Conservation (phyloP, 1,139 yeast genomes). For the Taphrina wiesneri region DNA sequence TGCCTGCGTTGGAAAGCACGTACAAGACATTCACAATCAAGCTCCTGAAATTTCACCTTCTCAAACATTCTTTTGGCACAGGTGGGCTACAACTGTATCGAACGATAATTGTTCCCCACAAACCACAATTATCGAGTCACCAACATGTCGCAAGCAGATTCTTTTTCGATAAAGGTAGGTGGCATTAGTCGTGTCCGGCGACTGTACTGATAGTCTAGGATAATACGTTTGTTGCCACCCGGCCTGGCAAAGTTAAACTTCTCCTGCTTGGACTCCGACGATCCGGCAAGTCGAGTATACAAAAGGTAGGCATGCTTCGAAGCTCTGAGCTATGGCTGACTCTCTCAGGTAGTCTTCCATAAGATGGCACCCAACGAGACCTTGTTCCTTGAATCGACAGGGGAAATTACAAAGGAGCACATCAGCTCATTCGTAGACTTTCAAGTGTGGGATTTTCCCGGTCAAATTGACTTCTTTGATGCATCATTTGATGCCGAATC, state of each 20-base stretch:
- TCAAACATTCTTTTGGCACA: not conserved
- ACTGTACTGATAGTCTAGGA: not conserved
- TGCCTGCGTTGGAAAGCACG: too few relatives aligned
- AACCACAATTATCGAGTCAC: not conserved
- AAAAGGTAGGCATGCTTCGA: slow-evolving; percentile 20
- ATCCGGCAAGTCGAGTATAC: slow-evolving; percentile 38
- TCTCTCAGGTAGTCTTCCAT: slow-evolving; percentile 75
- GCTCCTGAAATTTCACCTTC: not conserved
- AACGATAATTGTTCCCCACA: not conserved
- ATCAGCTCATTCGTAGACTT: slow-evolving; percentile 76
- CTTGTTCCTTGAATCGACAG: slow-evolving; percentile 81
- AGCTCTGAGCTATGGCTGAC: not conserved
- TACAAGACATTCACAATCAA: too few relatives aligned
- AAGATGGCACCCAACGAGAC: slow-evolving; percentile 97
- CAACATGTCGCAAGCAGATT: not conserved
- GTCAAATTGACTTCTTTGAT: slow-evolving; percentile 86
- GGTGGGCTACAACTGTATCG: not conserved
- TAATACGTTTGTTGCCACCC: not conserved
- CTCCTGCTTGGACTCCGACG: slow-evolving; percentile 35
- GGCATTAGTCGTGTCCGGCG: not conserved
- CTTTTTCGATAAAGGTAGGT: not conserved
- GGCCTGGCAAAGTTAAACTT: slow-evolving; percentile 27
- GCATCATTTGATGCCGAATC: slow-evolving; percentile 76
- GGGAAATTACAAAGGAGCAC: slow-evolving; percentile 80
- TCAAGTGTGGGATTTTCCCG: slow-evolving; percentile 94